Conservation (phyloP, 1,284 basidiomycete species). For the Ceratobasidium sp. region DNA sequence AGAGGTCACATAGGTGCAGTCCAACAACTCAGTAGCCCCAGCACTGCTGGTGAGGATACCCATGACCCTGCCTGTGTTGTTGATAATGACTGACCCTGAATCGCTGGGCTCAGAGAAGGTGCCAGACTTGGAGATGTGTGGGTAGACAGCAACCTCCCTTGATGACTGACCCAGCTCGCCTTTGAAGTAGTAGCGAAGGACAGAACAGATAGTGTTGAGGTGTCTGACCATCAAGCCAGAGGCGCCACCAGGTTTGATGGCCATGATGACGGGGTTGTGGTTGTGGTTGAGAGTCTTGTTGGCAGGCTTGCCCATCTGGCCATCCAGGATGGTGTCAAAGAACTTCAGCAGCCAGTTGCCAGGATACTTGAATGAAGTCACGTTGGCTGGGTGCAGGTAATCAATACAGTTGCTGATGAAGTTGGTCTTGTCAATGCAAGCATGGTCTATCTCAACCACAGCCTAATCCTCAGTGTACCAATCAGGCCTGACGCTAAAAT, state of each 20-base stretch:
- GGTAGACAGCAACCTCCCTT: constrained; percentile 47
- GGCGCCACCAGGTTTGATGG: constrained; percentile 39
- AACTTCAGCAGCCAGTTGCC: constrained; percentile 13
- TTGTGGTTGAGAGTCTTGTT: constrained; percentile 34
- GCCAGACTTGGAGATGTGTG: constrained; percentile 45
- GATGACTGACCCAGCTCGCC: constrained; percentile 42
- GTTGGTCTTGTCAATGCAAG: constrained; percentile 30
- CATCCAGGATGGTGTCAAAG: constrained; percentile 31
- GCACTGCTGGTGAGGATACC: constrained; percentile 49
- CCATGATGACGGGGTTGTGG: constrained; percentile 41
- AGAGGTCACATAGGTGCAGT: constrained; percentile 14
- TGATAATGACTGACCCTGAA: constrained; percentile 34
- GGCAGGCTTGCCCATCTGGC: constrained; percentile 26
- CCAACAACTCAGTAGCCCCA: constrained; percentile 45
- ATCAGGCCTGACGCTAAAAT: not conserved
- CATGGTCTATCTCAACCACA: constrained; percentile 37
- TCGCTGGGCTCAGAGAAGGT: constrained; percentile 31
- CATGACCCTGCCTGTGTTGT: constrained; percentile 43
- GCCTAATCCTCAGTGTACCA: constrained; percentile 43
- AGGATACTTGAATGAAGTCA: constrained; percentile 34
- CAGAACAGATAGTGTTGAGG: constrained; percentile 42
- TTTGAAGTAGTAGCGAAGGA: constrained; percentile 36
- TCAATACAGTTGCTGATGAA: constrained; percentile 40
- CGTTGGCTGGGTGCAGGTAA: constrained; percentile 21
- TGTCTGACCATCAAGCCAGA: constrained; percentile 40